A percentile compares a stretch with the other conserved stretches of the same genome.
phyloP scores from a whole-genome alignment of 805 yeast genomes.

The Metschnikowia similis region DNA sequence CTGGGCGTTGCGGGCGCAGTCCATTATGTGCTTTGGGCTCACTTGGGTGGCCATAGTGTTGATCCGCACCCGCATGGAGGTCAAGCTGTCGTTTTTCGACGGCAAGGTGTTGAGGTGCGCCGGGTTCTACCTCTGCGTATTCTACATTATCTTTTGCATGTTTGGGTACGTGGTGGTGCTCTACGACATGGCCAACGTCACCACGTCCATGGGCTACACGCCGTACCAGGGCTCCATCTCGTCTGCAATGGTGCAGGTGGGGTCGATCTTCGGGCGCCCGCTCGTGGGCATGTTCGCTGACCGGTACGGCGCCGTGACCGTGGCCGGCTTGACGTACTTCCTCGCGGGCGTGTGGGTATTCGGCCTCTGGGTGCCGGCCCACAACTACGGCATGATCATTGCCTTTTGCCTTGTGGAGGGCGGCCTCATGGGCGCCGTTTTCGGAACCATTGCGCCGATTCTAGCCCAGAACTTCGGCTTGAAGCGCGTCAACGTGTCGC shows the following conservation, averaged over 20 bases:
- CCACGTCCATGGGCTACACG: conserved; percentile 55
- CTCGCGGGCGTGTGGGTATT: conserved; percentile 27
- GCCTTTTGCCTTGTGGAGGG: conserved; percentile 53
- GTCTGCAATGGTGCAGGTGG: conserved; percentile 57
- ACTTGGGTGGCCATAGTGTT: conserved; percentile 13
- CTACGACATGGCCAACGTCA: conserved; percentile 57
- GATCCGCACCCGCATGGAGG: conserved; percentile 16
- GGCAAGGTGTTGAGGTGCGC: conserved; percentile 29
- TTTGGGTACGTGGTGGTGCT: conserved; percentile 59
- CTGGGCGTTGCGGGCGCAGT: conserved; percentile 51
- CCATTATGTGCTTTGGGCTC: conserved; percentile 15
- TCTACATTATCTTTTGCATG: conserved; percentile 45
- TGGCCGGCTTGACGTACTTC: conserved; percentile 25
- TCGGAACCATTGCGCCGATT: conserved; percentile 52
- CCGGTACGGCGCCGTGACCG: conserved; percentile 47
- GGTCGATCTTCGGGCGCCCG: conserved; percentile 56
- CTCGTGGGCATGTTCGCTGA: conserved; percentile 49
- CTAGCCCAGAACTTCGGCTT: conserved; percentile 53
- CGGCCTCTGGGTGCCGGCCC: conserved; percentile 40
- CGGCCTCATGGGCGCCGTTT: conserved; percentile 56
- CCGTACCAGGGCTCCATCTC: conserved; percentile 53
- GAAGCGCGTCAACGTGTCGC: conserved; percentile 43
- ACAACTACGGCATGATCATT: conserved; percentile 53
- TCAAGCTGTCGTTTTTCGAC: conserved; percentile 38
- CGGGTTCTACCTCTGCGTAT: conserved; percentile 40